These are phyloP conservation scores for Excoecaria agallocha DNA, from an alignment of 345 rosid genomes.

Conservation along the genomic window DNA sequence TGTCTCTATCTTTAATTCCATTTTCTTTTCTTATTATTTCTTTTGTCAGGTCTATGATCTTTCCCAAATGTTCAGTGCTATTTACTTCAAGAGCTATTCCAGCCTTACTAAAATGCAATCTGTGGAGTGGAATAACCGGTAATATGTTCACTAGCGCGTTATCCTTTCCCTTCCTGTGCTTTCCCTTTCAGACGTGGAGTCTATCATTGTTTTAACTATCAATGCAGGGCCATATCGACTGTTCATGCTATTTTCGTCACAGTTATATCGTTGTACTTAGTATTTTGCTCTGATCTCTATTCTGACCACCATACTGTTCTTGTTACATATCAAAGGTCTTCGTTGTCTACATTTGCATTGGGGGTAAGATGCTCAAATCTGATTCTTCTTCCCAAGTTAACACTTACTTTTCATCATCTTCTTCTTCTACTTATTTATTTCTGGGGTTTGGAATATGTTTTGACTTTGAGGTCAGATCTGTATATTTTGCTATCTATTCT, in stretches of 20 bases:
- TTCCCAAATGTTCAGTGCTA: conserved; percentile 49
- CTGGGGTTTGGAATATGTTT: not conserved
- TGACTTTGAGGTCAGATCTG: too few relatives aligned
- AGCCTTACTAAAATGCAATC: conserved; percentile 58
- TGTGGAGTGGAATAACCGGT: conserved; percentile 90
- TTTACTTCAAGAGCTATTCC: conserved; percentile 55
- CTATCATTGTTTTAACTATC: conserved; percentile 3
- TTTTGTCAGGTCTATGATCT: conserved; percentile 61
- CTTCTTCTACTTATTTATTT: not conserved
- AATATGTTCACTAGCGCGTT: conserved; percentile 16
- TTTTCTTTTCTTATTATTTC: not conserved
- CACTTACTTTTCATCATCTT: not conserved
- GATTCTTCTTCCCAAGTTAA: conserved; percentile 1
- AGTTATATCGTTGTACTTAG: conserved; percentile 58
- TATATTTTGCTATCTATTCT: not conserved
- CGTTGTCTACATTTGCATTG: conserved; percentile 61
- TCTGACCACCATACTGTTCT: conserved; percentile 46
- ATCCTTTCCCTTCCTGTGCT: not conserved
- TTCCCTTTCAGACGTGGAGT: conserved; percentile 1
- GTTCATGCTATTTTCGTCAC: conserved; percentile 68
- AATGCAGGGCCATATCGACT: conserved; percentile 76
- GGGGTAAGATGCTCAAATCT: conserved; percentile 51
- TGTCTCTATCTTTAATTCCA: conserved; percentile 6
- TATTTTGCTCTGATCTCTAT: conserved; percentile 73
- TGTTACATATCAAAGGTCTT: conserved; percentile 58